Evolutionary conservation across 371 early-diverging fungal species (phyloP).

Genomic region (Rhizopus microsporus): DNA sequence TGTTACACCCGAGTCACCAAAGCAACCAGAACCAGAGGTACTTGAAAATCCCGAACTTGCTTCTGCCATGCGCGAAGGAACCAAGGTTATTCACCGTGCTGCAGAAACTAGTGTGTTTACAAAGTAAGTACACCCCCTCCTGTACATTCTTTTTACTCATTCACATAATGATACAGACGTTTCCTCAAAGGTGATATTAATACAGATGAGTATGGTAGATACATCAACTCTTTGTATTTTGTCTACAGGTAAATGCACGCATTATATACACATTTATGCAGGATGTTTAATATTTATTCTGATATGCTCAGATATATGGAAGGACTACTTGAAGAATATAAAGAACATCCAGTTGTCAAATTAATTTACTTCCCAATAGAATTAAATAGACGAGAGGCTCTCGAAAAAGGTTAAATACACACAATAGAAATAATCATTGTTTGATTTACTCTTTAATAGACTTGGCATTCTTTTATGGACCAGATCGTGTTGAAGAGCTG

Average conservation of each 20-base stretch:
- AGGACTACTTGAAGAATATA: slow-evolving; percentile 49
- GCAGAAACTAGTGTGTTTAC: slow-evolving; percentile 64
- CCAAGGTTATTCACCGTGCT: slow-evolving; percentile 57
- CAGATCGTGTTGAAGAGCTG: slow-evolving; percentile 41
- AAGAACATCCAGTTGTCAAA: slow-evolving; percentile 49
- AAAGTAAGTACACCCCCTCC: slow-evolving; percentile 36
- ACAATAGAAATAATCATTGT: neutral
- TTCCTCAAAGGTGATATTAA: slow-evolving; percentile 52
- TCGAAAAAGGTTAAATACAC: slow-evolving; percentile 35
- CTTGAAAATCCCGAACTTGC: slow-evolving; percentile 52
- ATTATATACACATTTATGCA: neutral
- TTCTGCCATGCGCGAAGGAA: slow-evolving; percentile 57
- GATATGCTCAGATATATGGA: slow-evolving; percentile 46
- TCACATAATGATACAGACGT: slow-evolving; percentile 23
- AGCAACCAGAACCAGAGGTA: slow-evolving; percentile 13
- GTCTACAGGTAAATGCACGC: slow-evolving; percentile 44
- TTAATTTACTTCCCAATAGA: slow-evolving; percentile 60
- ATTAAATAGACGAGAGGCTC: slow-evolving; percentile 44
- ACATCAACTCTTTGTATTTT: slow-evolving; percentile 48
- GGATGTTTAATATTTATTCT: neutral
- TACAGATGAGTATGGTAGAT: slow-evolving; percentile 49
- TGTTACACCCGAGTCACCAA: slow-evolving; percentile 1
- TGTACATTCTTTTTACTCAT: neutral
- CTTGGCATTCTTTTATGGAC: slow-evolving; percentile 57
- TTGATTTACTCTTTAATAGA: slow-evolving; percentile 25